phyloP scores from a whole-genome alignment of 1,284 basidiomycete genomes.

The Chalciporus piperatoides region DNA sequence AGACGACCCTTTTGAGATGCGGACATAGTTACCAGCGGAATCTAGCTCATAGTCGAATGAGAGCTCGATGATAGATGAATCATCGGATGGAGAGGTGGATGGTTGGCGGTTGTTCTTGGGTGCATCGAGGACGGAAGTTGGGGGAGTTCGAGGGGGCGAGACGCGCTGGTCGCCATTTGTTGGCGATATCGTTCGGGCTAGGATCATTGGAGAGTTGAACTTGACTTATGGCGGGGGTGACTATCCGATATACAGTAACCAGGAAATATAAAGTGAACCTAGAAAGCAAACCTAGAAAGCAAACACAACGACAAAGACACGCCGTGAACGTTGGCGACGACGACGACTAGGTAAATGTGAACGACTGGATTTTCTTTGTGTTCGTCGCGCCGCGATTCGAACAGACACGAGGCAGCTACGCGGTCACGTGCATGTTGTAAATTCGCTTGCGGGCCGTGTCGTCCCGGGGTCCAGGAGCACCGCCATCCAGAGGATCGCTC shows the following conservation, averaged over 20 bases:
- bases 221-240: slow-evolving; percentile 16
- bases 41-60: slow-evolving; percentile 68
- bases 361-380: slow-evolving; percentile 30
- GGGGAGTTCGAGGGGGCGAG: slow-evolving; percentile 32
- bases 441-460: too few relatives aligned
- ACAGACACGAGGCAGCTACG: slow-evolving; percentile 35
- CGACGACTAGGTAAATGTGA: slow-evolving; percentile 10
- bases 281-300: background rate
- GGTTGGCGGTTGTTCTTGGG: slow-evolving; percentile 33
- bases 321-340: slow-evolving; percentile 21
- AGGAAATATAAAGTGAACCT: background rate
- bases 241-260: background rate
- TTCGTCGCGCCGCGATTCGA: slow-evolving; percentile 26
- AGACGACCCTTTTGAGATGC: slow-evolving; percentile 44
- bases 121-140: slow-evolving; percentile 25
- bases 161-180: slow-evolving; percentile 30
- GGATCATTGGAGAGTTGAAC: slow-evolving; percentile 17
- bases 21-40: slow-evolving; percentile 55
- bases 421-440: slow-evolving; percentile 33
- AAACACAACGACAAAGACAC: slow-evolving; percentile 12
- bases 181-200: slow-evolving; percentile 30
- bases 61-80: slow-evolving; percentile 61
- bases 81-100: slow-evolving; percentile 49
- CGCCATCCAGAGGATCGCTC: too few relatives aligned
- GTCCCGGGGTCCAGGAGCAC: too few relatives aligned